A percentile compares a stretch with the other conserved stretches of the same genome.
phyloP scores from a whole-genome alignment of 306 rosid genomes.

The Pyrus pyrifolia region DNA sequence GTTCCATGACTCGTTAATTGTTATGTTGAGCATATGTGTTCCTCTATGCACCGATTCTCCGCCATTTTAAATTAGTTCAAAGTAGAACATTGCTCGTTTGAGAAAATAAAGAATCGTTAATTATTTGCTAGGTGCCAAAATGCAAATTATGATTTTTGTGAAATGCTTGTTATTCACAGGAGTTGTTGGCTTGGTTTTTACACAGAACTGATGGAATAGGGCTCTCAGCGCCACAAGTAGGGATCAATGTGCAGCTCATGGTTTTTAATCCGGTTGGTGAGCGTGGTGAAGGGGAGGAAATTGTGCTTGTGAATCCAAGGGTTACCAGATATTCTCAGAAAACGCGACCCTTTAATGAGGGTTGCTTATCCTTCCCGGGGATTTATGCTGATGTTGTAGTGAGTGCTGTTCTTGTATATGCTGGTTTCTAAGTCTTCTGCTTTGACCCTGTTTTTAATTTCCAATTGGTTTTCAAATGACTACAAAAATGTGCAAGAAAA shows the following conservation, averaged over 20 bases:
- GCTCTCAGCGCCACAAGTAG: constrained; percentile 95
- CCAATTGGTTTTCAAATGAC: neutral
- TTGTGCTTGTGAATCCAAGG: constrained; percentile 87
- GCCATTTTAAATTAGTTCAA: too few relatives aligned
- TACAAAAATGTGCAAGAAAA: neutral
- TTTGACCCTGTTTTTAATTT: neutral
- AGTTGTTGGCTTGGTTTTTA: constrained; percentile 44
- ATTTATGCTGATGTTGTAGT: constrained; percentile 75
- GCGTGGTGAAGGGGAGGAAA: constrained; percentile 86
- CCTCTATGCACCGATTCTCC: too few relatives aligned
- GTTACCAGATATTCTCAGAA: constrained; percentile 71
- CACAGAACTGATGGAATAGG: constrained; percentile 94
- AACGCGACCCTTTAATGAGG: constrained; percentile 52
- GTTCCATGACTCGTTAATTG: neutral
- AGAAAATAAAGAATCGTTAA: neutral
- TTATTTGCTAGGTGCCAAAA: neutral
- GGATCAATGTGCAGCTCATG: constrained; percentile 85
- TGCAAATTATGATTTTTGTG: constrained; percentile 1
- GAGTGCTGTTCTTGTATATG: neutral
- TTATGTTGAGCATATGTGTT: too few relatives aligned
- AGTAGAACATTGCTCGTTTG: too few relatives aligned
- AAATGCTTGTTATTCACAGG: constrained; percentile 31
- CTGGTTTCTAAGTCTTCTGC: neutral
- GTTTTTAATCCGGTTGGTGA: constrained; percentile 85
- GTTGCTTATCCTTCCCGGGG: constrained; percentile 81